phyloP scores from a whole-genome alignment of 1,139 yeast species.

The Eremothecium gossypii region DNA sequence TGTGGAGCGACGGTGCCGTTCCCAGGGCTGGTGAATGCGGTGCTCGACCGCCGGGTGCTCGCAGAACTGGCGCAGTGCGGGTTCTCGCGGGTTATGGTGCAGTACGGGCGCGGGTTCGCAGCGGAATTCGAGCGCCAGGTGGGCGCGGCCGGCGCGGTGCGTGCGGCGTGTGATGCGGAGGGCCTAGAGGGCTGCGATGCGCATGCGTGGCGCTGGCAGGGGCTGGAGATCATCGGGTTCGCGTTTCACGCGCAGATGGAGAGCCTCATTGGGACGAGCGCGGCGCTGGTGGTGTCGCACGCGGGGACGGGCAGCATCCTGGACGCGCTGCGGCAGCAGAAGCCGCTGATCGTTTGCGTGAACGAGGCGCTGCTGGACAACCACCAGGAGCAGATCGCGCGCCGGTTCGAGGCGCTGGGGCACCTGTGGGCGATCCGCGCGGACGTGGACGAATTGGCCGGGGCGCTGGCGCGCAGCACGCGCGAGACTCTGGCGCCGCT shows the following conservation, averaged over 20 bases:
- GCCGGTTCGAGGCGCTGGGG: constrained; percentile 37
- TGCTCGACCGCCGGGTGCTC: constrained; percentile 35
- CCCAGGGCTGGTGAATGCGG: constrained; percentile 39
- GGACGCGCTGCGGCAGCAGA: constrained; percentile 53
- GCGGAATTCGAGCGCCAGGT: constrained; percentile 23
- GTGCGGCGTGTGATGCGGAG: neutral
- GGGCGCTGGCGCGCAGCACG: constrained; percentile 8
- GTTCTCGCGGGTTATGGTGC: constrained; percentile 42
- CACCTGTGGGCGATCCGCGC: constrained; percentile 28
- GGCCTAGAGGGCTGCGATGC: constrained; percentile 3
- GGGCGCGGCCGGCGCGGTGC: neutral
- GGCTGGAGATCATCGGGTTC: constrained; percentile 35
- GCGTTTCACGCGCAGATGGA: constrained; percentile 40
- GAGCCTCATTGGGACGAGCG: constrained; percentile 30
- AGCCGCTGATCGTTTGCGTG: constrained; percentile 58
- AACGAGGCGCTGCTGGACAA: constrained; percentile 71
- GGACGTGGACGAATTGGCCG: constrained; percentile 6
- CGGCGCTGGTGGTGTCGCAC: constrained; percentile 68
- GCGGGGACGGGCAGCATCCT: constrained; percentile 93
- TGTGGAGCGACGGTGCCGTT: constrained; percentile 88
- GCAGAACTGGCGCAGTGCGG: constrained; percentile 30
- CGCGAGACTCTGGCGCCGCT: constrained; percentile 6
- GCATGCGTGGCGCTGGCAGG: constrained; percentile 4
- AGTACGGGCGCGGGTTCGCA: constrained; percentile 51
- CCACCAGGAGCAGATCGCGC: constrained; percentile 77